These are phyloP conservation scores for Dendrocalamus latiflorus DNA, from an alignment of 202 grass and related monocot species.

Conservation along the genomic window DNA sequence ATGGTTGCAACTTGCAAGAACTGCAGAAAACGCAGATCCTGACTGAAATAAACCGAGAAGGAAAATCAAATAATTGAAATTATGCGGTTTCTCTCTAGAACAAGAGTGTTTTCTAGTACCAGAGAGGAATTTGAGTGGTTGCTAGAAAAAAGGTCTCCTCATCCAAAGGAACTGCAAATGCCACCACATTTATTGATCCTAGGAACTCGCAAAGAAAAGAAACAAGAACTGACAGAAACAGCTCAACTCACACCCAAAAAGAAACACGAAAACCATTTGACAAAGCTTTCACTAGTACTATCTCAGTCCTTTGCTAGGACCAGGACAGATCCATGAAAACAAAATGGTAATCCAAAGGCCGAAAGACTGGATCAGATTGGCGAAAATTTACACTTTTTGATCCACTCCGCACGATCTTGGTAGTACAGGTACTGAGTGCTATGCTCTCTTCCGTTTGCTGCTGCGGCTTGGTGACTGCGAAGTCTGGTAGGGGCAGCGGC, in stretches of 20 bases:
- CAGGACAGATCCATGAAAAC: background rate
- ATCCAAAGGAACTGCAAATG: background rate
- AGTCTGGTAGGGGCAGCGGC: background rate
- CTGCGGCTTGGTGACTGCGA: background rate
- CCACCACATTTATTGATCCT: background rate
- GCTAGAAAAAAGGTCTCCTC: background rate
- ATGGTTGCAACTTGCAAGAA: background rate
- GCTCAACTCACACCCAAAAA: background rate
- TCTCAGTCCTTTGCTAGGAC: background rate
- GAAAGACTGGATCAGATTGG: background rate
- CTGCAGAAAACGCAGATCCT: background rate
- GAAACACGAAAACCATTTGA: background rate
- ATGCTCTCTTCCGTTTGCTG: background rate
- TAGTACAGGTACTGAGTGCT: background rate
- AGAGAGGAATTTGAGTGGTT: background rate
- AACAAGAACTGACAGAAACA: slow-evolving; percentile 4
- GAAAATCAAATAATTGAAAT: background rate
- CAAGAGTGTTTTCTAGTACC: background rate
- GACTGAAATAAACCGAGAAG: background rate
- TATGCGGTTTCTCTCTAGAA: background rate
- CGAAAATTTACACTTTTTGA: background rate
- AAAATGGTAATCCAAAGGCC: background rate
- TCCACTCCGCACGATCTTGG: background rate
- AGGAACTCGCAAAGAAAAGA: background rate
- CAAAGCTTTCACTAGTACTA: background rate